phyloP scores from a whole-genome alignment of 2,329 filamentous ascomycete species.

The Coleophoma cylindrospora region DNA sequence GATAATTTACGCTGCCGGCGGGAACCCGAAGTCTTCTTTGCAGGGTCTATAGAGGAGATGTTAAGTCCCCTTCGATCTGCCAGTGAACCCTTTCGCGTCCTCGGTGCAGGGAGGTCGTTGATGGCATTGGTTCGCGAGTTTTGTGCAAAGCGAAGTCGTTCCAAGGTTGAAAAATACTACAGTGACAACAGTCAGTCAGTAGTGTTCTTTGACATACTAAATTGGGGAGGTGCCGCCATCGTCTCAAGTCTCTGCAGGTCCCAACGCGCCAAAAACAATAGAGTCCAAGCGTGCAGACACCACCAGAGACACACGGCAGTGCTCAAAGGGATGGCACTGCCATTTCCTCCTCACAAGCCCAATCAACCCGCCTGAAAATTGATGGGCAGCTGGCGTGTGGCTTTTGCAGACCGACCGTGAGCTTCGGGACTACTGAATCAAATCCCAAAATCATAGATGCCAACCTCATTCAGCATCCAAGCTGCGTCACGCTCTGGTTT shows the following conservation, averaged over 20 bases:
- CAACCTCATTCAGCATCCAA: no score
- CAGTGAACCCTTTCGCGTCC: slow-evolving; percentile 15
- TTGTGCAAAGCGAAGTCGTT: slow-evolving; percentile 63
- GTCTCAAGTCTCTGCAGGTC: neutral
- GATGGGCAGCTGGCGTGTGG: no score
- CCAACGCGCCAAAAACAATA: neutral
- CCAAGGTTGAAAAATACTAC: slow-evolving; percentile 70
- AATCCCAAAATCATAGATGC: no score
- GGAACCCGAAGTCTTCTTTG: slow-evolving; percentile 14
- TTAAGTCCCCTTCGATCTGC: slow-evolving; percentile 23
- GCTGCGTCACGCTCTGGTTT: no score
- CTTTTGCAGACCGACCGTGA: no score
- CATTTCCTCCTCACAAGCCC: neutral
- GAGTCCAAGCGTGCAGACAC: neutral
- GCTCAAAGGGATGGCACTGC: neutral
- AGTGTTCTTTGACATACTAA: neutral
- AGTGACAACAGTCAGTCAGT: slow-evolving; percentile 11
- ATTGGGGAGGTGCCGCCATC: neutral
- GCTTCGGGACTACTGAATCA: no score
- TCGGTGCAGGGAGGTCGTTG: slow-evolving; percentile 22
- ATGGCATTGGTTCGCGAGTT: slow-evolving; percentile 29
- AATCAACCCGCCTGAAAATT: neutral
- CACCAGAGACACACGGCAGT: neutral
- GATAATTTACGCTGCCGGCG: slow-evolving; percentile 20
- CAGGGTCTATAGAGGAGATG: slow-evolving; percentile 17